A percentile compares a stretch with the other conserved stretches of the same genome.
These are phyloP conservation scores for Chiua virens DNA, from an alignment of 768 basidiomycete species.

Conservation along the genomic window DNA sequence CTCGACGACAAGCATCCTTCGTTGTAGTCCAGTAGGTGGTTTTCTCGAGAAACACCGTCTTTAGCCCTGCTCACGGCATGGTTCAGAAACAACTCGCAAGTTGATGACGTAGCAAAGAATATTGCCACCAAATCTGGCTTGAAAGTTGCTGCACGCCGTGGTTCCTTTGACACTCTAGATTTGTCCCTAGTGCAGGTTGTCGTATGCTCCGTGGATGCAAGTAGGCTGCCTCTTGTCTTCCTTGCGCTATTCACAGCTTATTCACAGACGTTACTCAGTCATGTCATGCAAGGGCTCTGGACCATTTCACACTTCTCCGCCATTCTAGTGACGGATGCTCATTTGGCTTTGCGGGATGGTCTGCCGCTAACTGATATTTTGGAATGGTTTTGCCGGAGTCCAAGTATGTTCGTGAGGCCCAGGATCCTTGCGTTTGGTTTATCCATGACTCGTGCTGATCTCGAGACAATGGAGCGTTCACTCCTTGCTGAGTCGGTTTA, in stretches of 20 bases:
- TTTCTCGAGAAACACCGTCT: not conserved
- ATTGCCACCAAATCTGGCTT: constrained; percentile 16
- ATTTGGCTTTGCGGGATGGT: constrained; percentile 36
- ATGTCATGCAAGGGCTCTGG: constrained; percentile 37
- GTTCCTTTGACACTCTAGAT: constrained; percentile 14
- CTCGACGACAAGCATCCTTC: constrained; percentile 11
- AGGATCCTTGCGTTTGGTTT: constrained; percentile 43
- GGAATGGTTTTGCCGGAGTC: constrained; percentile 43
- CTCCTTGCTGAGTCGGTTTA: constrained; percentile 42
- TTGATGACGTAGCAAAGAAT: constrained; percentile 15
- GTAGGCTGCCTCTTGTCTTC: constrained; percentile 14
- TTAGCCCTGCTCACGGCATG: not conserved
- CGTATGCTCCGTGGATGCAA: constrained; percentile 42
- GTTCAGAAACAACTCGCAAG: constrained; percentile 8
- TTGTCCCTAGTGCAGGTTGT: constrained; percentile 34
- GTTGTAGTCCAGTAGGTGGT: constrained; percentile 21
- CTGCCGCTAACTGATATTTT: constrained; percentile 45
- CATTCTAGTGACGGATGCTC: constrained; percentile 46
- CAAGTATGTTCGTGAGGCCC: constrained; percentile 38
- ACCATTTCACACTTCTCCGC: constrained; percentile 44
- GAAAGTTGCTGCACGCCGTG: constrained; percentile 15
- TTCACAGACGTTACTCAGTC: constrained; percentile 41
- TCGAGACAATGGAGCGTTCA: constrained; percentile 39
- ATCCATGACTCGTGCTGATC: constrained; percentile 26
- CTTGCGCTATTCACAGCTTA: constrained; percentile 2